phyloP scores from a whole-genome alignment of 768 basidiomycete species.

The Hysterangium stoloniferum region DNA sequence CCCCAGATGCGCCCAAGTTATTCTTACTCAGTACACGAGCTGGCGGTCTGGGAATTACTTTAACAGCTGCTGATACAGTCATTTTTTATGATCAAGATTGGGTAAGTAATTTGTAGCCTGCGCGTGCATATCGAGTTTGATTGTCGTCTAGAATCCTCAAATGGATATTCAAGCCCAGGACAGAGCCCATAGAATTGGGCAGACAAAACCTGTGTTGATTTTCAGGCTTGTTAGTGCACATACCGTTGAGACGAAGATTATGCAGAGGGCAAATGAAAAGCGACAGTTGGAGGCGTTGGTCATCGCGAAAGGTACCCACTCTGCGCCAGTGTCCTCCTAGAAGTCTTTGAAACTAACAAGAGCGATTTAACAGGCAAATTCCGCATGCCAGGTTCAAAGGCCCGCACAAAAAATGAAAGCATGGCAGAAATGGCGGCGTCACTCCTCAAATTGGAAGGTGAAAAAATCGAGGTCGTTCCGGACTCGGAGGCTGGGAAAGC shows the following conservation, averaged over 20 bases:
- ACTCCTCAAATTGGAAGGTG: constrained; percentile 73
- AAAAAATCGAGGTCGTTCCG: constrained; percentile 83
- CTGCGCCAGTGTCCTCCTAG: background rate
- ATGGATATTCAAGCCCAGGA: constrained; percentile 97
- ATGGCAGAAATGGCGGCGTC: constrained; percentile 77
- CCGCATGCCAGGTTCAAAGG: constrained; percentile 52
- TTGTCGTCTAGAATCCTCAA: constrained; percentile 67
- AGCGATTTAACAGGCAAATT: constrained; percentile 57
- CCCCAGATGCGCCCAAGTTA: constrained; percentile 54
- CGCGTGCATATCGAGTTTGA: constrained; percentile 13
- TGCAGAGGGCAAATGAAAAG: constrained; percentile 82
- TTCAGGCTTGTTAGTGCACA: constrained; percentile 82
- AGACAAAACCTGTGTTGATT: constrained; percentile 83
- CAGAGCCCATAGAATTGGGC: constrained; percentile 92
- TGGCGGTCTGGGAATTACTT: constrained; percentile 74
- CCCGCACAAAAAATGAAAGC: constrained; percentile 47
- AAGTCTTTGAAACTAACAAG: background rate
- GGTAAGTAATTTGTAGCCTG: constrained; percentile 36
- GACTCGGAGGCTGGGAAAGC: constrained; percentile 61
- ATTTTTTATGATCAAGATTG: constrained; percentile 93
- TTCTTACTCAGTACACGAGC: constrained; percentile 79
- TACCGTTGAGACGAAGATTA: constrained; percentile 88
- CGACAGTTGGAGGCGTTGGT: constrained; percentile 90
- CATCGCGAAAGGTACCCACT: constrained; percentile 71
- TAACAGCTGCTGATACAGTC: constrained; percentile 81